Evolutionary conservation across 768 basidiomycete species (phyloP).

Genomic region (Calocybe gangraenosa): DNA sequence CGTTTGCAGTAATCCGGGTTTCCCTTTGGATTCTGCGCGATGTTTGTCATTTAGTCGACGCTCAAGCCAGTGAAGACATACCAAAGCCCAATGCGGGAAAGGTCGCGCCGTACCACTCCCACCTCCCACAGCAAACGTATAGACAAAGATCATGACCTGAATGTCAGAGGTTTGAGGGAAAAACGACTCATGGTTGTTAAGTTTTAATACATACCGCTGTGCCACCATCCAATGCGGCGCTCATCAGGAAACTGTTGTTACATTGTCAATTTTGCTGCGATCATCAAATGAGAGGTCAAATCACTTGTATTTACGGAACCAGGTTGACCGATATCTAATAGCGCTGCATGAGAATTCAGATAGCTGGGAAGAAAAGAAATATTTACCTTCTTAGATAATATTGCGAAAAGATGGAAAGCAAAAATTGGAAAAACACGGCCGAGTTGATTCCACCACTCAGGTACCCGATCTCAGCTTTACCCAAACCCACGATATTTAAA

Average conservation of each 20-base stretch:
- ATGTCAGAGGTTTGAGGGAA: neutral
- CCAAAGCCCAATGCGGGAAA: slow-evolving; percentile 36
- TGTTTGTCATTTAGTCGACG: neutral
- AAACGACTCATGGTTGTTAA: neutral
- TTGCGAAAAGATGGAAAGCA: slow-evolving; percentile 42
- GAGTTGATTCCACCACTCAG: slow-evolving; percentile 57
- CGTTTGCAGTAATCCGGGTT: slow-evolving; percentile 22
- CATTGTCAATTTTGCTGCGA: too few relatives aligned
- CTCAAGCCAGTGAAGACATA: slow-evolving; percentile 12
- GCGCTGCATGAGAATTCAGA: neutral
- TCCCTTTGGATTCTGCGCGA: slow-evolving; percentile 17
- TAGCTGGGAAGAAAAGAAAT: neutral
- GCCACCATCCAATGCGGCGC: slow-evolving; percentile 52
- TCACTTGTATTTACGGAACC: slow-evolving; percentile 46
- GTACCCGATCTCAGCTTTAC: slow-evolving; percentile 33
- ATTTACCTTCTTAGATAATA: slow-evolving; percentile 34
- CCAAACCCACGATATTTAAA: neutral
- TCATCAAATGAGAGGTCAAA: neutral
- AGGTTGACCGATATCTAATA: slow-evolving; percentile 37
- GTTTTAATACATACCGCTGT: slow-evolving; percentile 38
- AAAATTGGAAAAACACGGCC: slow-evolving; percentile 41
- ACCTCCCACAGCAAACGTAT: slow-evolving; percentile 40
- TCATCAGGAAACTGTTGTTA: slow-evolving; percentile 33
- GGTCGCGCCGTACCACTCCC: slow-evolving; percentile 34
- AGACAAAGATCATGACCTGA: slow-evolving; percentile 41